Conservation (phyloP, 352 stramenopile genomes). For the Phytophthora nicotianae region DNA sequence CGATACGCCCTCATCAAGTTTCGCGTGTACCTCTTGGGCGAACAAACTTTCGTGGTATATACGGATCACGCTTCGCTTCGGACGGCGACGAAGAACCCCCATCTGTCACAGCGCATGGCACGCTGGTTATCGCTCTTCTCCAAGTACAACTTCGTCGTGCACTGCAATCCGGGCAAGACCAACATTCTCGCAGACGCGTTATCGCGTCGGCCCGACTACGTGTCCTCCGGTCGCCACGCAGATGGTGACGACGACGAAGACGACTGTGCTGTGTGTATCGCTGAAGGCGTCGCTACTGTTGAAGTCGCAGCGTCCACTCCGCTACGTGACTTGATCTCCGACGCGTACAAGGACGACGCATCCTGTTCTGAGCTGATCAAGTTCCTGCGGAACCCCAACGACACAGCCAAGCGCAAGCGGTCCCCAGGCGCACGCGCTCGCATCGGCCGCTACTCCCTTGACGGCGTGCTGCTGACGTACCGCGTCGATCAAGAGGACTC, state of each 20-base stretch:
- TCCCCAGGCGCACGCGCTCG: too few relatives aligned
- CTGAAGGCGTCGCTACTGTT: not conserved
- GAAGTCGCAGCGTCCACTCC: not conserved
- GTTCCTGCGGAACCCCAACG: not conserved
- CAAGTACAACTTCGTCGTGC: too few relatives aligned
- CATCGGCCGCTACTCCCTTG: too few relatives aligned
- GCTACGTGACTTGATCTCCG: not conserved
- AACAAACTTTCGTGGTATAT: not conserved
- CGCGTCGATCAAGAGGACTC: too few relatives aligned
- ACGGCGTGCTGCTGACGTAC: too few relatives aligned
- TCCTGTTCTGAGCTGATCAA: not conserved
- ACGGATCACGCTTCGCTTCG: not conserved
- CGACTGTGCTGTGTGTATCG: too few relatives aligned
- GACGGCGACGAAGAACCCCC: not conserved
- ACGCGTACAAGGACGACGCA: not conserved
- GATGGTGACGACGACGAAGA: not conserved
- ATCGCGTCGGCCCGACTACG: not conserved
- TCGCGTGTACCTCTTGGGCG: not conserved
- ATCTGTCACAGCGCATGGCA: not conserved
- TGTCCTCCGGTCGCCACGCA: not conserved
- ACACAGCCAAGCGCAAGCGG: not conserved
- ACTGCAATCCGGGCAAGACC: too few relatives aligned
- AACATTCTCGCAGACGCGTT: not conserved
- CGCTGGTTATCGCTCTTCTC: not conserved
- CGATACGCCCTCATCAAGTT: not conserved